Conservation (phyloP, 306 rosid species). For the cucumber (Cucumis sativus) region DNA sequence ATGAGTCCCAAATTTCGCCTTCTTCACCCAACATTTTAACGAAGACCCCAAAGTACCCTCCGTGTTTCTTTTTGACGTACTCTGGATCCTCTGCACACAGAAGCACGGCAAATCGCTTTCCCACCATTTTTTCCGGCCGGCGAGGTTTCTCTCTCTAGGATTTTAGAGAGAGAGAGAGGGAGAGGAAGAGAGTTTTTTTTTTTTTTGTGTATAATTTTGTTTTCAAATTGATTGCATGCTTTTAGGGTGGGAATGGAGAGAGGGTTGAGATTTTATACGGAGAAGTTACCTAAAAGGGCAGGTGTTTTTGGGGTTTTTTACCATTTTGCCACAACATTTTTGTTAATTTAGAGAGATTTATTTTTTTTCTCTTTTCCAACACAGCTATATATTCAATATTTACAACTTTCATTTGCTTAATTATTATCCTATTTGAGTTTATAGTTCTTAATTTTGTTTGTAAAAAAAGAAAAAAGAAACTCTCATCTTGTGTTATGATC, state of each 20-base stretch:
- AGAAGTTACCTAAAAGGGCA: not conserved
- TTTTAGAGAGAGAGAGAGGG: not conserved
- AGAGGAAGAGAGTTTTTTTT: too few relatives aligned
- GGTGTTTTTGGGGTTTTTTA: not conserved
- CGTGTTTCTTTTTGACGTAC: conserved; percentile 54
- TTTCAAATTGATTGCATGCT: not conserved
- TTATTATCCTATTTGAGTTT: not conserved
- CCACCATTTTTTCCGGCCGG: conserved; percentile 9
- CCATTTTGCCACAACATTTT: not conserved
- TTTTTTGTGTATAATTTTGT: too few relatives aligned
- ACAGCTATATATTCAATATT: not conserved
- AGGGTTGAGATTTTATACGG: not conserved
- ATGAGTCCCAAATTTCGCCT: conserved; percentile 65
- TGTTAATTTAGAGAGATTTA: too few relatives aligned
- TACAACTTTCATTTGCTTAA: not conserved
- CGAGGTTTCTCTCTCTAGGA: not conserved
- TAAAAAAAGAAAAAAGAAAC: too few relatives aligned
- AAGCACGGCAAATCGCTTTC: conserved; percentile 44
- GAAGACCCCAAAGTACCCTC: conserved; percentile 73
- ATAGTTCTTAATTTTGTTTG: too few relatives aligned
- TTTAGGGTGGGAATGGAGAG: not conserved
- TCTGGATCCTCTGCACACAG: conserved; percentile 83
- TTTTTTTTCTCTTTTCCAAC: too few relatives aligned
- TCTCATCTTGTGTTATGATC: too few relatives aligned
- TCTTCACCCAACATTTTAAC: conserved; percentile 55